Evolutionary conservation across 192 early-diverging fungal genomes (phyloP).

Genomic region (Physocladia obscura): DNA sequence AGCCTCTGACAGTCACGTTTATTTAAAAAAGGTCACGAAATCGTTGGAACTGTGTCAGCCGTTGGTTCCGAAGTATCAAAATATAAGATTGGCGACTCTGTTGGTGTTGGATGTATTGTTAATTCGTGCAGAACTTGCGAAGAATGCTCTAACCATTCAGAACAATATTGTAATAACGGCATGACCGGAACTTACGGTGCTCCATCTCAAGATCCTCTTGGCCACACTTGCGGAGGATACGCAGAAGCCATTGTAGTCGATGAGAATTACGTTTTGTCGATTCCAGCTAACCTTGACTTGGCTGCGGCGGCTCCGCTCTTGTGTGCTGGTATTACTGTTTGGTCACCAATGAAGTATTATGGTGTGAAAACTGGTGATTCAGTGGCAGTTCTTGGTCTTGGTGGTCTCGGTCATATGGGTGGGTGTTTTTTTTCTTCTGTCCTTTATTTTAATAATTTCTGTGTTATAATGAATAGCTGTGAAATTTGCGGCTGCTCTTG

Average conservation of each 20-base stretch:
- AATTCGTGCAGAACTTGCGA: slow-evolving; percentile 15
- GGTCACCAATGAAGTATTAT: slow-evolving; percentile 59
- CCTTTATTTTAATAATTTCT: too few species aligned
- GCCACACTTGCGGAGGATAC: slow-evolving; percentile 32
- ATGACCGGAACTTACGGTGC: slow-evolving; percentile 30
- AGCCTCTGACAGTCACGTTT: too few species aligned
- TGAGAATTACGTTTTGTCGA: slow-evolving; percentile 46
- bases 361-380: slow-evolving; percentile 59
- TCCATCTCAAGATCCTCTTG: background rate
- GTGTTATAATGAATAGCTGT: slow-evolving; percentile 10
- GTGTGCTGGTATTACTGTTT: slow-evolving; percentile 82
- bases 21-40: too few species aligned
- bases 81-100: slow-evolving; percentile 7
- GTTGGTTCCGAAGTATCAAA: slow-evolving; percentile 5
- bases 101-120: slow-evolving; percentile 22
- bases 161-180: slow-evolving; percentile 22
- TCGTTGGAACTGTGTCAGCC: slow-evolving; percentile 8
- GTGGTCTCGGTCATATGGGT: slow-evolving; percentile 74
- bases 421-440: background rate
- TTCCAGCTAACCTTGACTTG: slow-evolving; percentile 62
- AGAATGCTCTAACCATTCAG: slow-evolving; percentile 6
- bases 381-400: slow-evolving; percentile 77
- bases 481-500: slow-evolving; percentile 29
- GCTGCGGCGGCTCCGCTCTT: slow-evolving; percentile 71
- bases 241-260: slow-evolving; percentile 32